A percentile compares a stretch with the other conserved stretches of the same genome.
Evolutionary conservation across 176 grass and related monocot genomes (phyloP).

Genomic region (Coix lacrymajobi): DNA sequence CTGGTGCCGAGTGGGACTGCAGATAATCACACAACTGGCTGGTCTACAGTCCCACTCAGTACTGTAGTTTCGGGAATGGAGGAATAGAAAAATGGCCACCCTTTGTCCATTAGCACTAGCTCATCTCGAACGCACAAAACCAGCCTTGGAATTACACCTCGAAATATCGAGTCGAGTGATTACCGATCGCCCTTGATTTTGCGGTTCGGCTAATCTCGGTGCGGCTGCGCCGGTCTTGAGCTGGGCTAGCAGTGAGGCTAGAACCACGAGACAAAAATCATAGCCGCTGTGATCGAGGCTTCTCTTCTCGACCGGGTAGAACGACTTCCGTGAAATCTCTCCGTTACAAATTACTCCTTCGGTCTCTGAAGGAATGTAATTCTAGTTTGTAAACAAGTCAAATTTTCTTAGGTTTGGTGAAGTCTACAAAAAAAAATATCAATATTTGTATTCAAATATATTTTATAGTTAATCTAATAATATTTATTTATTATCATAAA

Average conservation of each 20-base stretch:
- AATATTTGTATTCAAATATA: background rate
- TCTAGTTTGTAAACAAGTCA: background rate
- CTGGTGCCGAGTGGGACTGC: background rate
- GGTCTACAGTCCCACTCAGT: background rate
- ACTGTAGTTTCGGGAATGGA: slow-evolving; percentile 29
- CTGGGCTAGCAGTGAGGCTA: background rate
- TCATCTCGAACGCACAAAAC: slow-evolving; percentile 18
- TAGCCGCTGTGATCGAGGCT: slow-evolving; percentile 16
- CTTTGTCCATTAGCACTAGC: slow-evolving; percentile 8
- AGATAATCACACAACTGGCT: background rate
- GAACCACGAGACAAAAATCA: slow-evolving; percentile 26
- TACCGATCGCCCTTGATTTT: background rate
- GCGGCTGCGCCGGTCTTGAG: slow-evolving; percentile 27
- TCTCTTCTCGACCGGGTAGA: background rate
- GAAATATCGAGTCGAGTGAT: slow-evolving; percentile 9
- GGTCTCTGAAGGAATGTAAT: background rate
- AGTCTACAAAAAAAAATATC: background rate
- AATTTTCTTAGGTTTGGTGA: background rate
- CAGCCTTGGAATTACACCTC: slow-evolving; percentile 21
- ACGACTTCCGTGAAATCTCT: background rate
- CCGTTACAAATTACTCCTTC: background rate
- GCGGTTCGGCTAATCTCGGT: slow-evolving; percentile 11
- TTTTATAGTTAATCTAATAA: background rate
- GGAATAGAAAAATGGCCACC: background rate
- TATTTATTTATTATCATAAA: background rate